These are phyloP conservation scores for Dentipellis sp. DNA, from an alignment of 768 basidiomycete genomes.

Conservation along the genomic window DNA sequence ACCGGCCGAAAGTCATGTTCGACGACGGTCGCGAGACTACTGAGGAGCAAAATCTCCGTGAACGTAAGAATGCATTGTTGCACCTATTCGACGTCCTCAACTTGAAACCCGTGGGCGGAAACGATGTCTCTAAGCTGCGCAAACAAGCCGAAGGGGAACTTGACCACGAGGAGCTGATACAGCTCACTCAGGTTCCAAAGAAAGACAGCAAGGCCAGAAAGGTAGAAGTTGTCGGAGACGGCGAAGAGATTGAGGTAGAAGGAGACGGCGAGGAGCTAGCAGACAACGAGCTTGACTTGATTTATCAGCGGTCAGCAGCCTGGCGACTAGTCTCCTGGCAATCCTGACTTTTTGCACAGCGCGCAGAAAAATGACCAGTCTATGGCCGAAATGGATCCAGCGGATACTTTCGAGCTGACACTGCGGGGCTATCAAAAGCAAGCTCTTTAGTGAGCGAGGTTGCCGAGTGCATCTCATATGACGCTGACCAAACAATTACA, in stretches of 20 bases:
- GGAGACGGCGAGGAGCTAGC: slow-evolving; percentile 71
- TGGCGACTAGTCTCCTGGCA: background rate
- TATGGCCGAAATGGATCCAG: slow-evolving; percentile 77
- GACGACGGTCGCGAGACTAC: slow-evolving; percentile 74
- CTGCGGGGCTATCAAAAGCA: slow-evolving; percentile 91
- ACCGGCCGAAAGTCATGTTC: slow-evolving; percentile 37
- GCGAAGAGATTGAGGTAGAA: slow-evolving; percentile 78
- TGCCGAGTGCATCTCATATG: background rate
- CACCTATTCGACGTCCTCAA: slow-evolving; percentile 66
- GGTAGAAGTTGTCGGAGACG: slow-evolving; percentile 66
- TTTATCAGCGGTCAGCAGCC: slow-evolving; percentile 65
- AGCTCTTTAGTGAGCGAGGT: slow-evolving; percentile 53
- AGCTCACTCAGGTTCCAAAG: slow-evolving; percentile 24
- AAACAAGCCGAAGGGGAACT: slow-evolving; percentile 20
- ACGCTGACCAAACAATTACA: slow-evolving; percentile 17
- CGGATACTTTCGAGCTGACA: slow-evolving; percentile 62
- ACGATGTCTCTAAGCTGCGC: slow-evolving; percentile 8
- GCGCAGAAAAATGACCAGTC: slow-evolving; percentile 74
- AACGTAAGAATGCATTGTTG: slow-evolving; percentile 68
- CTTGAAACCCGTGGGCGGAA: slow-evolving; percentile 43
- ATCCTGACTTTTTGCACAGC: slow-evolving; percentile 29
- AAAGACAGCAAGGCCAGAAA: slow-evolving; percentile 17
- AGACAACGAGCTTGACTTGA: slow-evolving; percentile 71
- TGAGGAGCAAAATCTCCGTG: slow-evolving; percentile 69
- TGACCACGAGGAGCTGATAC: slow-evolving; percentile 32